Conservation (phyloP, 2,329 filamentous ascomycete genomes). For the Fusarium sp. region DNA sequence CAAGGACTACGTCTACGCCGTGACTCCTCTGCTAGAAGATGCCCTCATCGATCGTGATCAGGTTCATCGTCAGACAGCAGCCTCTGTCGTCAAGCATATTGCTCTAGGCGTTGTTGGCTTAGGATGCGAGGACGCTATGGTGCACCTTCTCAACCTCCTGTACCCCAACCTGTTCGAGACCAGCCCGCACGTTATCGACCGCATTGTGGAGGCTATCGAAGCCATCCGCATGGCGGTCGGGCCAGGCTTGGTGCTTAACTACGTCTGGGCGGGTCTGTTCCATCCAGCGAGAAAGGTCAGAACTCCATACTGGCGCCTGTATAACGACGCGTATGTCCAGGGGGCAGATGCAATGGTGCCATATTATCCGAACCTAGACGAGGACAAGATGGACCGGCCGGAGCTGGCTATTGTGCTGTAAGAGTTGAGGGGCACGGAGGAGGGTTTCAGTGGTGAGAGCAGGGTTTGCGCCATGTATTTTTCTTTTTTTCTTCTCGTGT, state of each 20-base stretch:
- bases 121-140: slow-evolving; percentile 97
- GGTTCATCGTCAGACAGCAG: slow-evolving; percentile 96
- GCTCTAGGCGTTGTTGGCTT: slow-evolving; percentile 97
- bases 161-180: slow-evolving; percentile 99
- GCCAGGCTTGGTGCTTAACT: slow-evolving; percentile 93
- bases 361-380: slow-evolving; percentile 89
- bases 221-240: slow-evolving; percentile 94
- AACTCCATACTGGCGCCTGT: slow-evolving; percentile 93
- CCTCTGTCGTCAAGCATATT: slow-evolving; percentile 96
- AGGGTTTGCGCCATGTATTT: slow-evolving; percentile 27
- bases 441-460: slow-evolving; percentile 16
- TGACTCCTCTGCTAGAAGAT: slow-evolving; percentile 94
- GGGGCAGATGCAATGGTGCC: slow-evolving; percentile 94
- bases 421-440: slow-evolving; percentile 41
- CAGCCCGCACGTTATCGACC: slow-evolving; percentile 96
- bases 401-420: slow-evolving; percentile 87
- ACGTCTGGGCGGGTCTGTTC: slow-evolving; percentile 97
- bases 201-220: slow-evolving; percentile 97
- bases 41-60: slow-evolving; percentile 98
- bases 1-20: slow-evolving; percentile 99
- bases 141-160: slow-evolving; percentile 94
- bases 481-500: slow-evolving; percentile 22
- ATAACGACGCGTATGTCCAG: slow-evolving; percentile 97
- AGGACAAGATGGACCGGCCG: slow-evolving; percentile 80
- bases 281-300: slow-evolving; percentile 96